Percentiles rank a stretch among this genome's conserved stretches.
phyloP scores from a whole-genome alignment of 257 asterid genomes.

The Dorcoceras hygrometricum region DNA sequence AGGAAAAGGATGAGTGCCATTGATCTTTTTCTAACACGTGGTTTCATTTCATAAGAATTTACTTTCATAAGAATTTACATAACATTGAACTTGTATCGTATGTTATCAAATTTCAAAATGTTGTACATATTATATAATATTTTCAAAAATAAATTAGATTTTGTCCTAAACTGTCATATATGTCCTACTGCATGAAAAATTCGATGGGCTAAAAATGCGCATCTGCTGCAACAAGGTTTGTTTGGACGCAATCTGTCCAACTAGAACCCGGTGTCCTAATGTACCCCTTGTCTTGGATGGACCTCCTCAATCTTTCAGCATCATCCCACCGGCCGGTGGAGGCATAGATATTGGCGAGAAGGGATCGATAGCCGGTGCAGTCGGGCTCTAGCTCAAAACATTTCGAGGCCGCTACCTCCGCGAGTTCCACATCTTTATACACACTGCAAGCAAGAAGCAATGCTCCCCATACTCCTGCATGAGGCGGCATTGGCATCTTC shows the following conservation, averaged over 20 bases:
- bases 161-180: no score
- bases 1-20: no score
- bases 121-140: no score
- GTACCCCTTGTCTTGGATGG: conserved; percentile 46
- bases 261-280: conserved; percentile 67
- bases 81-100: no score
- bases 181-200: no score
- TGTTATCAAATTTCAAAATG: no score
- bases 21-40: no score
- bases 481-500: conserved; percentile 63
- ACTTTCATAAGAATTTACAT: no score
- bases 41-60: no score
- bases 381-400: conserved; percentile 76
- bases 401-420: conserved; percentile 60
- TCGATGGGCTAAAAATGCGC: no score
- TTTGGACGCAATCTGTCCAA: conserved; percentile 43
- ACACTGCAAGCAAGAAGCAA: conserved; percentile 86
- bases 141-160: no score
- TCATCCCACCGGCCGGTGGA: conserved; percentile 85
- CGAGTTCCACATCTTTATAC: conserved; percentile 73
- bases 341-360: conserved; percentile 77
- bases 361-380: conserved; percentile 60
- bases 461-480: conserved; percentile 94
- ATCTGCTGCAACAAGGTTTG: neutral
- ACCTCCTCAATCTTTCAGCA: conserved; percentile 55